These are phyloP conservation scores for Nectriaceae sp. DNA, from an alignment of 2,329 filamentous ascomycete genomes.

Conservation along the genomic window DNA sequence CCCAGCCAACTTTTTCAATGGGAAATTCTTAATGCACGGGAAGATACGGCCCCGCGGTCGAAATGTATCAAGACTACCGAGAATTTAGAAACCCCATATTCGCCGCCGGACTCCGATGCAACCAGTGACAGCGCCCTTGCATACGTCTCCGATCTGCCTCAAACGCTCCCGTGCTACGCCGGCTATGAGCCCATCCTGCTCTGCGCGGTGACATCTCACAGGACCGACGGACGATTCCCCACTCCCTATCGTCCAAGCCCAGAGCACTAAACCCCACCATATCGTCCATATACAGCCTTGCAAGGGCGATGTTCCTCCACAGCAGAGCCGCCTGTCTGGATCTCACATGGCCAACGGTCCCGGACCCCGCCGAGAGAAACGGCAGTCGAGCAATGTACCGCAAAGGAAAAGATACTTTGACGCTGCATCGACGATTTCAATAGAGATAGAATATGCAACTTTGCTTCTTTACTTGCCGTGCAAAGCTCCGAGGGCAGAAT, in stretches of 20 bases:
- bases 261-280: slow-evolving; percentile 10
- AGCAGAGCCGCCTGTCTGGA: slow-evolving; percentile 12
- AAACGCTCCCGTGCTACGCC: neutral
- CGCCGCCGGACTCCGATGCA: slow-evolving; percentile 16
- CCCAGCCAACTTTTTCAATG: too few species aligned
- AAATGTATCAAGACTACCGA: too few species aligned
- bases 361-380: slow-evolving; percentile 11
- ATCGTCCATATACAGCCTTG: slow-evolving; percentile 10
- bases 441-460: slow-evolving; percentile 1
- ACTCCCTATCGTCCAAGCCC: too few species aligned
- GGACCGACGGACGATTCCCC: slow-evolving; percentile 18
- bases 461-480: slow-evolving; percentile 4
- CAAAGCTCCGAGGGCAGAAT: neutral
- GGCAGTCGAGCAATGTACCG: neutral
- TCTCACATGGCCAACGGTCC: neutral
- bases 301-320: neutral
- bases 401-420: neutral
- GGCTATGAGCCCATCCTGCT: slow-evolving; percentile 18
- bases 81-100: too few species aligned
- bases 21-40: neutral
- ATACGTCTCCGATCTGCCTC: neutral
- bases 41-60: neutral
- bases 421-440: neutral
- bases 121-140: slow-evolving; percentile 3
- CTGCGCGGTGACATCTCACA: too few species aligned